Conservation (phyloP, 1,284 basidiomycete species). For the Fomitopsis betulina region DNA sequence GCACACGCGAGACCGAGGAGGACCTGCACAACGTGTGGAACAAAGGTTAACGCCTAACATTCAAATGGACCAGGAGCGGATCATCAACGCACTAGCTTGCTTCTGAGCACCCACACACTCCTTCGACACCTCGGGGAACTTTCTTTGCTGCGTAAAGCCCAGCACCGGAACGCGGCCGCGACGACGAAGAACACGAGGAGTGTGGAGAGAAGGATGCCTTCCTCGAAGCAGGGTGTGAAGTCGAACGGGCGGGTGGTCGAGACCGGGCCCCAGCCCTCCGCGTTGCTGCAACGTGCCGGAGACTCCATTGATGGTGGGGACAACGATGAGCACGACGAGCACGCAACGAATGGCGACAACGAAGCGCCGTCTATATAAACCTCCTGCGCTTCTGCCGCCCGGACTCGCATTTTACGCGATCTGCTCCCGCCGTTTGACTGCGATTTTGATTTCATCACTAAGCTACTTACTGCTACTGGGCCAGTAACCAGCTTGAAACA, state of each 20-base stretch:
- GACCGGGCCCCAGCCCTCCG: slow-evolving; percentile 62
- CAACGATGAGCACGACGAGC: slow-evolving; percentile 23
- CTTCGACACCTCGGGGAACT: slow-evolving; percentile 25
- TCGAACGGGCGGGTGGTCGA: slow-evolving; percentile 71
- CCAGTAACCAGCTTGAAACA: no score
- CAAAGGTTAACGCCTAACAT: background rate
- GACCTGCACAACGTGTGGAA: slow-evolving; percentile 28
- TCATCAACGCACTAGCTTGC: slow-evolving; percentile 56
- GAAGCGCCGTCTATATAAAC: background rate
- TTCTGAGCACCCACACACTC: slow-evolving; percentile 46
- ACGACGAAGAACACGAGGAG: slow-evolving; percentile 48
- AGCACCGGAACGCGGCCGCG: slow-evolving; percentile 34
- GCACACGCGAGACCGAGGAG: slow-evolving; percentile 39
- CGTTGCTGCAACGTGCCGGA: slow-evolving; percentile 36
- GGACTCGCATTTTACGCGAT: no score
- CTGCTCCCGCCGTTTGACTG: no score
- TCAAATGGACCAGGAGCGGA: background rate
- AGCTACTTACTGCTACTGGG: no score
- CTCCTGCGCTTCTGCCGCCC: background rate
- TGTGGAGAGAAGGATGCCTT: slow-evolving; percentile 56
- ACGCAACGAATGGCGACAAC: slow-evolving; percentile 24
- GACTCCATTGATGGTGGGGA: slow-evolving; percentile 12
- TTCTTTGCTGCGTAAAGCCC: slow-evolving; percentile 25
- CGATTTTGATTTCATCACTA: no score
- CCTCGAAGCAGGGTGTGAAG: slow-evolving; percentile 81